A percentile compares a stretch with the other conserved stretches of the same genome.
Evolutionary conservation across 2,329 filamentous ascomycete species (phyloP).

Genomic region (Bipolaris gigantea): DNA sequence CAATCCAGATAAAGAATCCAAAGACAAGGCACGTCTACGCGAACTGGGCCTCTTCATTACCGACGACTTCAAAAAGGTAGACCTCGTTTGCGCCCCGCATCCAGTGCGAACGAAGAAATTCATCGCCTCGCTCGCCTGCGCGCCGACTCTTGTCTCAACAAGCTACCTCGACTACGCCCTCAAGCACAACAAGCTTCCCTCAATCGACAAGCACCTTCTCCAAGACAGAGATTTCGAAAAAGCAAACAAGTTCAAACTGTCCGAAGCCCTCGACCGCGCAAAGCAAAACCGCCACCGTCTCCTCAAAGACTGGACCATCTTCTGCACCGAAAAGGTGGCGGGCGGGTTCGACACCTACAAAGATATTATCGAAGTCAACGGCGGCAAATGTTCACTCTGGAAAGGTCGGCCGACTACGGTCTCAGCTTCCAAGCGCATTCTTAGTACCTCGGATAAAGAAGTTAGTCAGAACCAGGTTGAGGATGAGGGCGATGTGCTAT

Average conservation of each 20-base stretch:
- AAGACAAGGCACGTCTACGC: slow-evolving; percentile 79
- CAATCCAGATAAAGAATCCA: slow-evolving; percentile 71
- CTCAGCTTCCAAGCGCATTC: slow-evolving; percentile 49
- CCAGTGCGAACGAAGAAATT: slow-evolving; percentile 94
- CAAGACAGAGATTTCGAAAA: slow-evolving; percentile 73
- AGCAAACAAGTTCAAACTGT: slow-evolving; percentile 69
- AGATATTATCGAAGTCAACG: slow-evolving; percentile 84
- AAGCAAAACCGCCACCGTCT: slow-evolving; percentile 75
- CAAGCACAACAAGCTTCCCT: slow-evolving; percentile 65
- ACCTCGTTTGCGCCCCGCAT: slow-evolving; percentile 83
- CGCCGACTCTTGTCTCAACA: slow-evolving; percentile 74
- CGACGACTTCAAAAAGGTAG: slow-evolving; percentile 73
- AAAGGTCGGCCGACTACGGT: slow-evolving; percentile 71
- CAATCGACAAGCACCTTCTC: slow-evolving; percentile 67
- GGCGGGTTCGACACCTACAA: slow-evolving; percentile 85
- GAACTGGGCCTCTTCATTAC: slow-evolving; percentile 81
- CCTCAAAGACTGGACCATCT: slow-evolving; percentile 75
- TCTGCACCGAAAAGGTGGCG: slow-evolving; percentile 77
- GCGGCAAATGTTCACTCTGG: slow-evolving; percentile 79
- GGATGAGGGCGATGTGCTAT: slow-evolving; percentile 60
- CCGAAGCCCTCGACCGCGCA: slow-evolving; percentile 69
- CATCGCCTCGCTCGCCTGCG: slow-evolving; percentile 79
- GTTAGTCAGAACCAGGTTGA: slow-evolving; percentile 65
- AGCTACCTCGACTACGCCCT: slow-evolving; percentile 79
- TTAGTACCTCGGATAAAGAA: slow-evolving; percentile 29